These are phyloP conservation scores for Colletotrichum karsti DNA, from an alignment of 2,329 filamentous ascomycete genomes.

Conservation along the genomic window DNA sequence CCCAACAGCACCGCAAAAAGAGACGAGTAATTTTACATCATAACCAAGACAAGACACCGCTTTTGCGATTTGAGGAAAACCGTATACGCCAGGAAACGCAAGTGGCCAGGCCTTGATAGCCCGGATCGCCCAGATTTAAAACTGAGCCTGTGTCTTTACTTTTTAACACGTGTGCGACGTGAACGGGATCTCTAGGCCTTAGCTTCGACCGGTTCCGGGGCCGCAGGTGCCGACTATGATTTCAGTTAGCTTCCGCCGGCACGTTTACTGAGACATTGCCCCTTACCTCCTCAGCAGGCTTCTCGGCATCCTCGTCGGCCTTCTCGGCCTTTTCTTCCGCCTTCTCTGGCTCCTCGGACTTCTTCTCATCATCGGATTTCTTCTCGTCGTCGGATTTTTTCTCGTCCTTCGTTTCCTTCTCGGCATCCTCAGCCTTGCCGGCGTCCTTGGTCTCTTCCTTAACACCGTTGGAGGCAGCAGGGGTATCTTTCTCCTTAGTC, in stretches of 20 bases:
- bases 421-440: slow-evolving; percentile 46
- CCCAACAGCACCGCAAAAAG: slow-evolving; percentile 6
- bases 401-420: slow-evolving; percentile 40
- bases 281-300: slow-evolving; percentile 45
- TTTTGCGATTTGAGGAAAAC: slow-evolving; percentile 25
- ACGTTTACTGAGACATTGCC: not conserved
- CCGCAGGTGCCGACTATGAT: slow-evolving; percentile 33
- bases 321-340: slow-evolving; percentile 40
- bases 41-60: slow-evolving; percentile 24
- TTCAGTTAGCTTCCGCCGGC: not conserved
- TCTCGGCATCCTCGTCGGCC: slow-evolving; percentile 28
- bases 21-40: slow-evolving; percentile 29
- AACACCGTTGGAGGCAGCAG: slow-evolving; percentile 44
- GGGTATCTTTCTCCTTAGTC: slow-evolving; percentile 46
- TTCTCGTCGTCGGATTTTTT: slow-evolving; percentile 38
- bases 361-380: slow-evolving; percentile 41
- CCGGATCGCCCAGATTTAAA: slow-evolving; percentile 1
- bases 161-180: slow-evolving; percentile 1
- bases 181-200: slow-evolving; percentile 38
- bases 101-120: slow-evolving; percentile 10
- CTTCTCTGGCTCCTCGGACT: slow-evolving; percentile 41
- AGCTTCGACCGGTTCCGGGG: slow-evolving; percentile 46
- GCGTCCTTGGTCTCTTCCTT: slow-evolving; percentile 48
- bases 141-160: slow-evolving; percentile 18
- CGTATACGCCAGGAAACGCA: slow-evolving; percentile 31